phyloP scores from a whole-genome alignment of 1,284 basidiomycete genomes.

The Cystobasidium pallidum region DNA sequence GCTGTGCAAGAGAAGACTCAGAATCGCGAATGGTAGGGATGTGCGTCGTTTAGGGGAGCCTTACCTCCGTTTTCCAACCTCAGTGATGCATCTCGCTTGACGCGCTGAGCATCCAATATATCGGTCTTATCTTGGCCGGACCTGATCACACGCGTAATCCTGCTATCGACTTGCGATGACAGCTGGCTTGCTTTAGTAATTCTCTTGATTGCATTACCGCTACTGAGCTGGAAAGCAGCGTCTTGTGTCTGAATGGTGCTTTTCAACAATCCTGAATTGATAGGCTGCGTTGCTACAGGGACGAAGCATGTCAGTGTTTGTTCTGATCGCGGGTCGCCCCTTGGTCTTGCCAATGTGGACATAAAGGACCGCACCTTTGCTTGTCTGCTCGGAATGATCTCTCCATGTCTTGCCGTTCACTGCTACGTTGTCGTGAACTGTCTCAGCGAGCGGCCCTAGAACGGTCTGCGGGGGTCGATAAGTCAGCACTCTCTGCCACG shows the following conservation, averaged over 20 bases:
- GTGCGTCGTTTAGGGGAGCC: not conserved
- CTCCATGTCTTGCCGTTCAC: constrained; percentile 26
- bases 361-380: not conserved
- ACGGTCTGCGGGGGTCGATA: not conserved
- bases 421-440: constrained; percentile 28
- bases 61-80: not conserved
- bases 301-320: not conserved
- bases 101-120: constrained; percentile 1
- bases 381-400: constrained; percentile 8
- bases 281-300: constrained; percentile 29
- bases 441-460: constrained; percentile 16
- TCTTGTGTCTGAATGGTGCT: constrained; percentile 29
- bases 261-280: constrained; percentile 16
- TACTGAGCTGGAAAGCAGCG: constrained; percentile 30
- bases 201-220: constrained; percentile 20
- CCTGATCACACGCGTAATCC: constrained; percentile 4
- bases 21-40: too few relatives aligned
- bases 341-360: not conserved
- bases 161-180: constrained; percentile 19
- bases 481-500: not conserved
- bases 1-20: too few relatives aligned
- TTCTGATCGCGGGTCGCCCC: not conserved
- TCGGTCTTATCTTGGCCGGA: constrained; percentile 1
- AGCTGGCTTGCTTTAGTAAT: constrained; percentile 21
- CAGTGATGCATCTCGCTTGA: not conserved